These are phyloP conservation scores for Parietaria judaica DNA, from an alignment of 306 rosid species.

Conservation along the genomic window DNA sequence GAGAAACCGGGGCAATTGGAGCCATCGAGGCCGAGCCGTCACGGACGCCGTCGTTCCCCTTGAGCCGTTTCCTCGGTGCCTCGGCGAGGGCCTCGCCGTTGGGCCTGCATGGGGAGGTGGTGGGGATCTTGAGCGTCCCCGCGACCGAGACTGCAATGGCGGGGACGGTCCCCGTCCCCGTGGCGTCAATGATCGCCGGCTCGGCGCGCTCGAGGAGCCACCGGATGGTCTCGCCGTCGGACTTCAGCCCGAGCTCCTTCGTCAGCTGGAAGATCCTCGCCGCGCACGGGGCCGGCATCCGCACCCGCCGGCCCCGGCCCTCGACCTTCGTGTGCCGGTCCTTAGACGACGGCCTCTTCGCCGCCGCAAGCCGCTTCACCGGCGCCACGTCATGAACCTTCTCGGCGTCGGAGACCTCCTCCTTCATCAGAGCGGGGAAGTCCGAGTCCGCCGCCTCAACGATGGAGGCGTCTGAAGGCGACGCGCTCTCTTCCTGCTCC, in stretches of 20 bases:
- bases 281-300: conserved; percentile 81
- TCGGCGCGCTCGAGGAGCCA: conserved; percentile 79
- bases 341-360: conserved; percentile 36
- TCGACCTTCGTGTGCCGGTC: conserved; percentile 93
- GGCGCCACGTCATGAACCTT: conserved; percentile 27
- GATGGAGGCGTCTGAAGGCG: conserved; percentile 20
- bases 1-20: conserved; percentile 37
- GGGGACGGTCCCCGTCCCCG: conserved; percentile 77
- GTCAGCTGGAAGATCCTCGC: conserved; percentile 83
- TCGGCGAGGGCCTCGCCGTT: conserved; percentile 38
- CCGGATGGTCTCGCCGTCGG: conserved; percentile 88
- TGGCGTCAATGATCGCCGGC: conserved; percentile 63
- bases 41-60: conserved; percentile 24
- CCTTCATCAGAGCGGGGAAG: conserved; percentile 27
- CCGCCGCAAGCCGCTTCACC: conserved; percentile 4
- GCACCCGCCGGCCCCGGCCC: conserved; percentile 80
- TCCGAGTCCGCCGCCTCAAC: not conserved
- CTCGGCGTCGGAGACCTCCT: conserved; percentile 36
- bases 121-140: conserved; percentile 72
- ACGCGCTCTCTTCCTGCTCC: not conserved
- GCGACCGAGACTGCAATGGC: conserved; percentile 80
- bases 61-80: conserved; percentile 33
- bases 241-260: conserved; percentile 64
- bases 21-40: conserved; percentile 50
- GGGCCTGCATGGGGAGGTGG: conserved; percentile 52